A percentile compares a stretch with the other conserved stretches of the same genome.
Evolutionary conservation across 257 asterid genomes (phyloP).

Genomic region (Datura wrightii): DNA sequence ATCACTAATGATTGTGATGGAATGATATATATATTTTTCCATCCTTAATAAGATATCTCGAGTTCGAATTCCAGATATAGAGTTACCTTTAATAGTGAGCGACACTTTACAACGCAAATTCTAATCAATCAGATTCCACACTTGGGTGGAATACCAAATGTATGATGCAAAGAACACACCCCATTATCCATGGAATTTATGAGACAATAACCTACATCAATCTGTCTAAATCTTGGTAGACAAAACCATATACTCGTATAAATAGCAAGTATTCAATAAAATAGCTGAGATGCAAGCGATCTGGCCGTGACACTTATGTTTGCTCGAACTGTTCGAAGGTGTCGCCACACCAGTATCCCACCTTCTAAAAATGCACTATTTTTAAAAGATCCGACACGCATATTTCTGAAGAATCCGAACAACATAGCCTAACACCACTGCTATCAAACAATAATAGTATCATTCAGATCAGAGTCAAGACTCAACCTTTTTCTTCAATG

Average conservation of each 20-base stretch:
- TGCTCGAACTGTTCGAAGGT: not conserved
- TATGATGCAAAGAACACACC: too few species aligned
- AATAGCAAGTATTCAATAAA: not conserved
- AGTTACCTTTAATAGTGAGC: too few species aligned
- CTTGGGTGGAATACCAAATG: too few species aligned
- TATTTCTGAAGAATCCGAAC: too few species aligned
- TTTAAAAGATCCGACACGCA: not conserved
- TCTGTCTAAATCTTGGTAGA: not conserved
- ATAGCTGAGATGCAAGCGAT: fast-evolving
- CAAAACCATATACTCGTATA: not conserved
- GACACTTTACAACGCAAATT: too few species aligned
- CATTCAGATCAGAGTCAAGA: not conserved
- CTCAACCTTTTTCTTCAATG: not conserved
- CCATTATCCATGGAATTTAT: too few species aligned
- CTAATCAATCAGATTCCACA: too few species aligned
- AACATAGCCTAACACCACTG: not conserved
- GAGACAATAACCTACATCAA: too few species aligned
- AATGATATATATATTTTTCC: too few species aligned
- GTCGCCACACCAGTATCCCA: not conserved
- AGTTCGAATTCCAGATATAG: too few species aligned
- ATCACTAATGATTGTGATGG: too few species aligned
- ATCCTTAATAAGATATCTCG: too few species aligned
- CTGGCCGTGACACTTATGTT: not conserved
- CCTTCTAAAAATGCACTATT: not conserved
- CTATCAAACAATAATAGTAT: not conserved